phyloP scores from a whole-genome alignment of 169 alveolate genomes.

The Plasmodium coatneyi region DNA sequence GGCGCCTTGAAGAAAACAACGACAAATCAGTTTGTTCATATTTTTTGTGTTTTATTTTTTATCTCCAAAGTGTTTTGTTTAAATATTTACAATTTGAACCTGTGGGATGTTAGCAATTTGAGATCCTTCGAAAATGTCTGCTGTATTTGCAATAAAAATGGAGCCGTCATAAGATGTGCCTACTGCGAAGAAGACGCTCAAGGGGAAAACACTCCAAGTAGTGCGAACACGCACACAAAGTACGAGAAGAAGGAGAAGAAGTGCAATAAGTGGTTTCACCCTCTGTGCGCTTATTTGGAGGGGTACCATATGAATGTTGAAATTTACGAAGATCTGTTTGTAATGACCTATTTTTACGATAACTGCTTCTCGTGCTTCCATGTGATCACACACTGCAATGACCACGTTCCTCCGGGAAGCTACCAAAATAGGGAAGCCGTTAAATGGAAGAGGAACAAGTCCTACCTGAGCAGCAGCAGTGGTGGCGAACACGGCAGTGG shows the following conservation, averaged over 20 bases:
- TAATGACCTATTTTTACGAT: conserved; percentile 48
- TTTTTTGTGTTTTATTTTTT: conserved; percentile 64
- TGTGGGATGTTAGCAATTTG: conserved; percentile 30
- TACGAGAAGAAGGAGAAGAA: neutral
- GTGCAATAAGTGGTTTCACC: conserved; percentile 47
- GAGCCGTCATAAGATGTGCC: conserved; percentile 31
- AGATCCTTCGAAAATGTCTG: conserved; percentile 17
- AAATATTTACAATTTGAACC: conserved; percentile 54
- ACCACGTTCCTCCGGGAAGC: conserved; percentile 19
- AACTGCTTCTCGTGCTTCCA: conserved; percentile 44
- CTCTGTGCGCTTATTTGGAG: conserved; percentile 58
- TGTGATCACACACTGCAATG: conserved; percentile 33
- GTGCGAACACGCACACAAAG: neutral
- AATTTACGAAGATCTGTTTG: conserved; percentile 38
- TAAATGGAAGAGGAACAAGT: conserved; percentile 16
- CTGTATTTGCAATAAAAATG: conserved; percentile 39
- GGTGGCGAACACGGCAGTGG: neutral
- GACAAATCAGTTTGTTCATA: conserved; percentile 35
- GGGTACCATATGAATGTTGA: conserved; percentile 67
- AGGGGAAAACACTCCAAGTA: neutral
- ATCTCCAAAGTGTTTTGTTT: conserved; percentile 45
- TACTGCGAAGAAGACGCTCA: neutral
- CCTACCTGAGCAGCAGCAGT: neutral
- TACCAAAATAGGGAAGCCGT: conserved; percentile 26
- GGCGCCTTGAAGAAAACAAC: conserved; percentile 67